Evolutionary conservation across 257 asterid genomes (phyloP).

Genomic region (Haberlea rhodopensis): DNA sequence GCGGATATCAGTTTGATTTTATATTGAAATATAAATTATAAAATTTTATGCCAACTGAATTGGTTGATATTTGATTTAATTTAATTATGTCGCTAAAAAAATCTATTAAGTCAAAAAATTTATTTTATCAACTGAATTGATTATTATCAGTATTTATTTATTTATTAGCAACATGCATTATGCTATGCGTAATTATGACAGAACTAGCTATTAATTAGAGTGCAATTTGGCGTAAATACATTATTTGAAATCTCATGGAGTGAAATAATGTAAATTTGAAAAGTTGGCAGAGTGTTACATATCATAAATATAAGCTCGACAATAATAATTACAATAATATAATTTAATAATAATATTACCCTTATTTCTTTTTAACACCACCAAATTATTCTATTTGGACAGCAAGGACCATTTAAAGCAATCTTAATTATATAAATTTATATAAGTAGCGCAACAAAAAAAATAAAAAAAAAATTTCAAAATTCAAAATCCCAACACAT

Average conservation of each 20-base stretch:
- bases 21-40: too few relatives aligned
- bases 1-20: too few relatives aligned
- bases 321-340: conserved; percentile 12
- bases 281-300: not conserved
- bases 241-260: too few relatives aligned
- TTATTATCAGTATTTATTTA: too few relatives aligned
- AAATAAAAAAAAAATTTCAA: conserved; percentile 17
- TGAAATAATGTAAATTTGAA: conserved; percentile 16
- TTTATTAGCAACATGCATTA: not conserved
- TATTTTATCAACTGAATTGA: too few relatives aligned
- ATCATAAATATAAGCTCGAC: conserved; percentile 10
- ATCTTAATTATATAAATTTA: conserved; percentile 6
- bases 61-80: too few relatives aligned
- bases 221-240: too few relatives aligned
- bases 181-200: not conserved
- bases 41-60: too few relatives aligned
- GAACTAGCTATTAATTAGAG: not conserved
- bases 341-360: too few relatives aligned
- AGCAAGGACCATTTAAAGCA: conserved; percentile 30
- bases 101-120: too few relatives aligned
- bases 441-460: conserved; percentile 16
- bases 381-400: conserved; percentile 28
- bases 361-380: conserved; percentile 11
- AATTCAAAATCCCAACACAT: conserved; percentile 27
- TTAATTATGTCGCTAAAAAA: too few relatives aligned